Percentiles rank a stretch among this genome's conserved stretches.
Evolutionary conservation across 768 basidiomycete genomes (phyloP).

Genomic region (Chalciporus pseudorubinellus): DNA sequence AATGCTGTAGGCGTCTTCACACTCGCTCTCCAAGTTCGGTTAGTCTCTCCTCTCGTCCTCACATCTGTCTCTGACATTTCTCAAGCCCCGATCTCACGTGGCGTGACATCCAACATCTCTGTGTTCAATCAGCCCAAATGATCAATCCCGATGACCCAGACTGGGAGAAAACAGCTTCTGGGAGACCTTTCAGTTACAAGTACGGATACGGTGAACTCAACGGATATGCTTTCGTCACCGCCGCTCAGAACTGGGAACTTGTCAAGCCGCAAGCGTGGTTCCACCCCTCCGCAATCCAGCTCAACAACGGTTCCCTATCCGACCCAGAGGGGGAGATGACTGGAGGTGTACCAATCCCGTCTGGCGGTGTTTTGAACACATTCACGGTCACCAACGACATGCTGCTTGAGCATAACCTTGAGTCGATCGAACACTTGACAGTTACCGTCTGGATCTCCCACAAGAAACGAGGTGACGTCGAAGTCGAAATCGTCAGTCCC

Average conservation of each 20-base stretch:
- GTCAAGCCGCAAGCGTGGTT: constrained; percentile 97
- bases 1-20: constrained; percentile 94
- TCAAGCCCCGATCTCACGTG: constrained; percentile 89
- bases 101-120: constrained; percentile 93
- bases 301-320: constrained; percentile 57
- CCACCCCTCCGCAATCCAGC: constrained; percentile 66
- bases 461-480: constrained; percentile 82
- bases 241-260: constrained; percentile 75
- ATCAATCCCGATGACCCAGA: constrained; percentile 91
- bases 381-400: constrained; percentile 66
- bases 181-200: constrained; percentile 72
- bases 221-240: constrained; percentile 76
- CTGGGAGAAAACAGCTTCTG: constrained; percentile 77
- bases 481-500: constrained; percentile 86
- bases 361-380: constrained; percentile 61
- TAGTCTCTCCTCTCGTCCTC: constrained; percentile 20
- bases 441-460: constrained; percentile 94
- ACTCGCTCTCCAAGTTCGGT: constrained; percentile 86
- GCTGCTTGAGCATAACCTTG: constrained; percentile 74
- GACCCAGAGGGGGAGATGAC: constrained; percentile 44
- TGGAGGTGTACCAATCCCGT: constrained; percentile 65
- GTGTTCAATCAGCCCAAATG: constrained; percentile 68
- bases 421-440: constrained; percentile 88
- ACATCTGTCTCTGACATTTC: constrained; percentile 6
- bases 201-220: constrained; percentile 93